Conservation (phyloP, 257 asterid species). For the Ophiorrhiza pumila region DNA sequence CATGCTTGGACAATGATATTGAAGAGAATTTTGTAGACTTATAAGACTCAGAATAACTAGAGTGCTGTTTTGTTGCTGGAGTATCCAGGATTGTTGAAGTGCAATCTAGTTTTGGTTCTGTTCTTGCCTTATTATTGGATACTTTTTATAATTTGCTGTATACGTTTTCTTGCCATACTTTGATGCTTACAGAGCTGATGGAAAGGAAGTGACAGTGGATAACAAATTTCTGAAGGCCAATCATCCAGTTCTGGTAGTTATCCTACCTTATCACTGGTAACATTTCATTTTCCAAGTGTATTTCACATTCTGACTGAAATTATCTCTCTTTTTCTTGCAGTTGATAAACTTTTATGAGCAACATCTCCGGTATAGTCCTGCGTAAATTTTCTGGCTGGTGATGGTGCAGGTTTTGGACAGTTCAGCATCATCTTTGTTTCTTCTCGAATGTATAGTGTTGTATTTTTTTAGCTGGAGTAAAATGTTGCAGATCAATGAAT, state of each 20-base stretch:
- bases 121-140: too few species aligned
- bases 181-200: slow-evolving; percentile 69
- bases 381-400: slow-evolving; percentile 22
- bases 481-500: slow-evolving; percentile 7
- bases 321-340: slow-evolving; percentile 41
- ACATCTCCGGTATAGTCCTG: slow-evolving; percentile 60
- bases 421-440: slow-evolving; percentile 17
- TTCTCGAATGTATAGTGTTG: slow-evolving; percentile 35
- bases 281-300: background rate
- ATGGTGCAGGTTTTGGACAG: slow-evolving; percentile 14
- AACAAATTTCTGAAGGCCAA: slow-evolving; percentile 83
- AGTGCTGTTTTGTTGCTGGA: background rate
- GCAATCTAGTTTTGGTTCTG: background rate
- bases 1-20: background rate
- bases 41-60: background rate
- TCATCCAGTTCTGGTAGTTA: slow-evolving; percentile 72
- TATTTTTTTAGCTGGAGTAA: slow-evolving; percentile 32
- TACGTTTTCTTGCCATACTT: slow-evolving; percentile 9
- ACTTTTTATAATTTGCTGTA: too few species aligned
- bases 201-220: slow-evolving; percentile 73
- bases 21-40: background rate
- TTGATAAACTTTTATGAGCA: slow-evolving; percentile 80
- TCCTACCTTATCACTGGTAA: background rate
- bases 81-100: background rate
- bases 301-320: slow-evolving; percentile 5